These are phyloP conservation scores for Brasenia schreberi DNA, from an alignment of 164 flowering plant species.

Conservation along the genomic window DNA sequence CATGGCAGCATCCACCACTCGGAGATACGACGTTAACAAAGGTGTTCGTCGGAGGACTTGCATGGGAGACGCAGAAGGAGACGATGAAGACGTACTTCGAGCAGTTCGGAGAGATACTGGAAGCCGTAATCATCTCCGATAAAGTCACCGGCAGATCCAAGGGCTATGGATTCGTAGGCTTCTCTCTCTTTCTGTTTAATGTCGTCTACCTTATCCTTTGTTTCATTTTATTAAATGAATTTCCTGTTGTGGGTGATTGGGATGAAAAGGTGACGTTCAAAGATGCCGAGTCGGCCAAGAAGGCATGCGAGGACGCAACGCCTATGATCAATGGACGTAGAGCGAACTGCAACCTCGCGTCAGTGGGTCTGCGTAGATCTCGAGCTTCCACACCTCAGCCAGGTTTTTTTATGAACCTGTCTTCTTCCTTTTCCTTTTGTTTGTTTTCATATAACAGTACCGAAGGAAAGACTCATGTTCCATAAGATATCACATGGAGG, in stretches of 20 bases:
- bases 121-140: slow-evolving; percentile 81
- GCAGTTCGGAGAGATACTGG: slow-evolving; percentile 91
- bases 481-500: too few species aligned
- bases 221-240: background rate
- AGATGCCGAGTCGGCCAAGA: slow-evolving; percentile 82
- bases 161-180: slow-evolving; percentile 91
- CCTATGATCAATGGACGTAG: slow-evolving; percentile 86
- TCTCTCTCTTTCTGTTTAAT: background rate
- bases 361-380: slow-evolving; percentile 76
- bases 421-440: background rate
- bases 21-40: slow-evolving; percentile 90
- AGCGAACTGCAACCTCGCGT: slow-evolving; percentile 92
- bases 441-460: background rate
- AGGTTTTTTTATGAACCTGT: slow-evolving; percentile 17
- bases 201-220: background rate
- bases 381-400: slow-evolving; percentile 29
- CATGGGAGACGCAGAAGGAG: slow-evolving; percentile 91
- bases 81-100: slow-evolving; percentile 65
- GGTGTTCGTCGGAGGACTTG: slow-evolving; percentile 86
- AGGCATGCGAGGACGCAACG: slow-evolving; percentile 77
- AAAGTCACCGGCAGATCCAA: slow-evolving; percentile 77
- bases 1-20: slow-evolving; percentile 11
- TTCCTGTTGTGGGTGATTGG: too few species aligned
- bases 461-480: too few species aligned
- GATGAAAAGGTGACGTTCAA: slow-evolving; percentile 68